Conservation (phyloP, 2,329 filamentous ascomycete genomes). For the Thielaviopsis punctulata region DNA sequence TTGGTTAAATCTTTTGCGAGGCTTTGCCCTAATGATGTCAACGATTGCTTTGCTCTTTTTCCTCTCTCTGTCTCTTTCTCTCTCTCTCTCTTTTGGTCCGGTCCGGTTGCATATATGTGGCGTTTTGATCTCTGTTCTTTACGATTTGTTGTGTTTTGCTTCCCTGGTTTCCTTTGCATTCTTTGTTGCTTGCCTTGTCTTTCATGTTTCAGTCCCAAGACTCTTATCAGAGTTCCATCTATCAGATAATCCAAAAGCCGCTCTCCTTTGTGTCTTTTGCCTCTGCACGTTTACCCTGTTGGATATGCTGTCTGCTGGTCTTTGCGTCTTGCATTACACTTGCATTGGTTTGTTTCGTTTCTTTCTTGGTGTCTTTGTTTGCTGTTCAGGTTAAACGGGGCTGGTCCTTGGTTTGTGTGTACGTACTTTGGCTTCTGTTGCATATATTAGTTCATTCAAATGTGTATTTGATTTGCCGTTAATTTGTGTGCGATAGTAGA, state of each 20-base stretch:
- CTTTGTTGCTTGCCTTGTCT: neutral
- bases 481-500: too few species aligned
- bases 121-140: neutral
- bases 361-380: neutral
- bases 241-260: neutral
- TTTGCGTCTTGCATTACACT: neutral
- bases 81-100: neutral
- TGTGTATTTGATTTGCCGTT: neutral
- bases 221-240: neutral
- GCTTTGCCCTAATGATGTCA: neutral
- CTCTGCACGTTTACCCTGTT: too few species aligned
- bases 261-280: neutral
- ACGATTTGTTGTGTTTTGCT: neutral
- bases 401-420: neutral
- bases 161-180: neutral
- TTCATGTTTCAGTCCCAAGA: neutral
- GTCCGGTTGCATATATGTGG: neutral
- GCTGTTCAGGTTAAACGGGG: neutral
- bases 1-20: conserved; percentile 5
- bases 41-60: neutral
- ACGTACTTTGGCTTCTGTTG: neutral
- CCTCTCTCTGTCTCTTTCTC: neutral
- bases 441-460: neutral
- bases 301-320: too few species aligned
- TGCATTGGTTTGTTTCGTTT: neutral